Conservation (phyloP, 495 filamentous ascomycete species). For the Aspergillus avenaceus region DNA sequence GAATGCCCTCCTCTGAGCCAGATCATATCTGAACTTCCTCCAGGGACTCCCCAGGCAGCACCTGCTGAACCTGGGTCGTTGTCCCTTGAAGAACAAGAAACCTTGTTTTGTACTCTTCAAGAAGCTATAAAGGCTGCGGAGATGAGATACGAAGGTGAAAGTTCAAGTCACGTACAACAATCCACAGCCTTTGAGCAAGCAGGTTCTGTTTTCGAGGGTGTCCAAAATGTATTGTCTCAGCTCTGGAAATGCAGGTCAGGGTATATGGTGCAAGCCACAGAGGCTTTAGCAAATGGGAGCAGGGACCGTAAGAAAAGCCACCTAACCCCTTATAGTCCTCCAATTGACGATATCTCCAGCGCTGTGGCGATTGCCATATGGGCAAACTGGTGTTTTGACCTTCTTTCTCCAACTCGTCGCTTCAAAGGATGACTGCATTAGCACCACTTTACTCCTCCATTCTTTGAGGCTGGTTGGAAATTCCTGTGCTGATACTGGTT, state of each 20-base stretch:
- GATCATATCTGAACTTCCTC: background rate
- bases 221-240: slow-evolving; percentile 25
- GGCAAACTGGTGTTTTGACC: slow-evolving; percentile 62
- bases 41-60: background rate
- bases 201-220: slow-evolving; percentile 21
- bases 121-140: slow-evolving; percentile 20
- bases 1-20: background rate
- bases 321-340: background rate
- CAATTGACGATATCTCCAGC: slow-evolving; percentile 35
- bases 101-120: slow-evolving; percentile 26
- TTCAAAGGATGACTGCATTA: slow-evolving; percentile 25
- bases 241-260: slow-evolving; percentile 35
- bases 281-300: slow-evolving; percentile 61
- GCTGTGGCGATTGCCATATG: slow-evolving; percentile 59
- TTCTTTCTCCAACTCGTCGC: slow-evolving; percentile 59
- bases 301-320: slow-evolving; percentile 56
- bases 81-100: slow-evolving; percentile 19
- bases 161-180: slow-evolving; percentile 17
- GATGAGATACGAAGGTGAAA: slow-evolving; percentile 10
- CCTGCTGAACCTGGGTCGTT: background rate
- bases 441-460: slow-evolving; percentile 43
- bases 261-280: slow-evolving; percentile 48
- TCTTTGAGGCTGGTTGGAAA: slow-evolving; percentile 70
- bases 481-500: slow-evolving; percentile 76
- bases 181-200: slow-evolving; percentile 25